Base-by-base conservation (phyloP, 192 early-diverging fungal species). In the Entomortierella beljakovae region DNA sequence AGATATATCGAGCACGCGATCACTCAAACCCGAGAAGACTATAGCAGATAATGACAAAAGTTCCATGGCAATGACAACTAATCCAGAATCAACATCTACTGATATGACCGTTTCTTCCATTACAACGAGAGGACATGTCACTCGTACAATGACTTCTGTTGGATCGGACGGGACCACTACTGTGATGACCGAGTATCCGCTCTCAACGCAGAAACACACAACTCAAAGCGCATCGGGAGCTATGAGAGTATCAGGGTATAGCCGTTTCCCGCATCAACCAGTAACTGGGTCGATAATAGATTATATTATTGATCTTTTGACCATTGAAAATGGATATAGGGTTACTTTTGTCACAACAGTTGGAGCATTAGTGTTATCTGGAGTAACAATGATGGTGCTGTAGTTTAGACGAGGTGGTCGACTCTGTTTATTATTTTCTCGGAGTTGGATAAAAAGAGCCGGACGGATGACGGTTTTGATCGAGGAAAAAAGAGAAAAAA, bases 71-170 rank as follows among this genome's bases (percentile, higher is more conserved):
- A 22, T 18, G 7, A 38, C 54, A 37, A 20, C 18, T 25, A 46
- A 54, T 10, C 18, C 38, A 26, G 50, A 40, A 1, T 23, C 48
- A 9, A 67, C 64, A 5, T 51, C 71, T 7, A 49, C 31, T 2
- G 58, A 68, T 18, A 37, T 50, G 6, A 79, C 68, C 7, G 62
- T 79, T 6, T 79, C 75, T 20, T 61, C 75, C 16, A 70, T 62
- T 26, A 70, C 68, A 0, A 79, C 75, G 6, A 79, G 54, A 13
- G 75, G 66, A 10, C 22, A 51, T 6, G 53, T 57, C 1, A 65
- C 62, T 16, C 57, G 35, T 15, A 79, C 57, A 6, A 70, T 56
- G 25, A 79, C 75, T 34, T 70, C 57, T 18, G 62, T 70, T 5
- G 75, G 75, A 0, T 8, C 32, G 0, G 75, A 79, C 18, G 61